A percentile compares a stretch with the other conserved stretches of the same genome.
Conservation (phyloP, 805 yeast species). For the Pichia sporocuriosa region DNA sequence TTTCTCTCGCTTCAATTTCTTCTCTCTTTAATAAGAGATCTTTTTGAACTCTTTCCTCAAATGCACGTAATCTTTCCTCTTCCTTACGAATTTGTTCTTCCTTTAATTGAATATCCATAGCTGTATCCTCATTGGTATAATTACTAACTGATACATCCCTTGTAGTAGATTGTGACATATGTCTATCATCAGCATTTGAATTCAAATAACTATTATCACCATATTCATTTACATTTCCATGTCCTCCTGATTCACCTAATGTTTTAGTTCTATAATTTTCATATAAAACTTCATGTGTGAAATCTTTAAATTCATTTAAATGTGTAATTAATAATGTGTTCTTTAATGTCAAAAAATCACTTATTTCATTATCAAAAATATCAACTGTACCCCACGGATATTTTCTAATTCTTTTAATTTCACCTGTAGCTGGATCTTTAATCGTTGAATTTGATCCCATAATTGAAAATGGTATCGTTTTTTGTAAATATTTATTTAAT, state of each 20-base stretch:
- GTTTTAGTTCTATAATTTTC: constrained; percentile 81
- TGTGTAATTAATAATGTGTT: constrained; percentile 78
- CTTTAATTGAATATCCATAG: constrained; percentile 32
- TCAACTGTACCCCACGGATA: constrained; percentile 67
- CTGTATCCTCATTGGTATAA: neutral
- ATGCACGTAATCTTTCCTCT: constrained; percentile 80
- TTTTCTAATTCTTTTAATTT: constrained; percentile 40
- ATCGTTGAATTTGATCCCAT: constrained; percentile 46
- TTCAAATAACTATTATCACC: constrained; percentile 1
- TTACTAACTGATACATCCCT: constrained; percentile 1
- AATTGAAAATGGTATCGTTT: constrained; percentile 55
- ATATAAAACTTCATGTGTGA: constrained; percentile 79
- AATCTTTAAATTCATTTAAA: constrained; percentile 80
- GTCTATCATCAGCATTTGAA: neutral
- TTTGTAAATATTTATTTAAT: constrained; percentile 34
- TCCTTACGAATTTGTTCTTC: constrained; percentile 87
- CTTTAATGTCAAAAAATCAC: constrained; percentile 75
- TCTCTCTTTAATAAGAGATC: constrained; percentile 74
- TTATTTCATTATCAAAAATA: constrained; percentile 56
- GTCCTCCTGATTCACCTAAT: constrained; percentile 12
- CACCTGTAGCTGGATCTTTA: constrained; percentile 32
- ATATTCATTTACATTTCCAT: neutral
- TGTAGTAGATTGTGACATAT: constrained; percentile 9
- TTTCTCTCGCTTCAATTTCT: constrained; percentile 78
- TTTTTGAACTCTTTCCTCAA: constrained; percentile 84